Base-by-base conservation (phyloP, 371 early-diverging fungal species). In the Parasitella parasitica region DNA sequence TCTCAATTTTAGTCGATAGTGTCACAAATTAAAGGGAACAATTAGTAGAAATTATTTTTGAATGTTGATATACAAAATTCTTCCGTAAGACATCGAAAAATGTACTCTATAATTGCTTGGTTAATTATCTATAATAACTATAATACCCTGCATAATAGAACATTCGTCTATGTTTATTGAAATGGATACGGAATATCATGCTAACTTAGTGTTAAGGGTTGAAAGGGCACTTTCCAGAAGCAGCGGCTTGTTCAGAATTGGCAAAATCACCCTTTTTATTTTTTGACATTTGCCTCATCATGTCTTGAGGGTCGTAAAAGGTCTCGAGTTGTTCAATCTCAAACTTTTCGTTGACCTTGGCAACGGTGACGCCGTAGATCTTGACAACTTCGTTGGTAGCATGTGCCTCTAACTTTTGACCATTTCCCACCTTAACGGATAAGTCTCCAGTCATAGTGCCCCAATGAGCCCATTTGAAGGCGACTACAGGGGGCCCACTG, bases 391-490 rank as follows among this genome's bases (percentile, higher is more conserved):
- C 79, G 28, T 78, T 78, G 64, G 76, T 67, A 27, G 79, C 79
- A 41, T 60, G 51, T 16, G 76, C 79, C 52, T 78, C 76, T 4
- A 78, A 57, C 57, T 78, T 78, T 52, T 73, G 51, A 15, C 73
- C 79, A 12, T 72, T 51, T 15, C 76, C 74, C 36, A 73, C 49
- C 38, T 75, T 78, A 37, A 75, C 71, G 12, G 70, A 72, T 36
- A 78, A 54, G 51, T 78, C 72, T 28, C 82, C 82, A 15, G 57
- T 71, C 72, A 77, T 73, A 43, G 69, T 60, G 6, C 81, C 81
- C 82, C 82, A 82, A 59, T 80, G 81, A 20, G 73, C 73, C 82
- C 82, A 82, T 41, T 82, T 82, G 80, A 82, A 82, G 41, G 77
- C 76, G 41, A 82, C 78, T 26, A 59, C 65, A 27, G 82, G 82